Conservation (phyloP, 2,329 filamentous ascomycete species). For the Trichoderma oligosporum region DNA sequence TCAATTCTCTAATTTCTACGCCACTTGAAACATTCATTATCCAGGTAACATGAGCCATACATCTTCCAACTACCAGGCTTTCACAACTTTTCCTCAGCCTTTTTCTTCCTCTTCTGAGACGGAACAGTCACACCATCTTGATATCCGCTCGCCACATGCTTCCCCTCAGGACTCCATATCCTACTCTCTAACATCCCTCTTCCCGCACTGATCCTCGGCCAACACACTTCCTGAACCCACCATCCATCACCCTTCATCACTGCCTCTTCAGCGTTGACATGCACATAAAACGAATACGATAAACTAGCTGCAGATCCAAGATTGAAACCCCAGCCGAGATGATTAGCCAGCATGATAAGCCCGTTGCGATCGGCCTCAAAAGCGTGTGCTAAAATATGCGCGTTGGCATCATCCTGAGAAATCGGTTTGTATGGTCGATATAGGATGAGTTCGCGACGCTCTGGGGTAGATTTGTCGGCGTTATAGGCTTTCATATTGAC, state of each 20-base stretch:
- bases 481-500: slow-evolving; percentile 51
- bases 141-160: slow-evolving; percentile 52
- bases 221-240: slow-evolving; percentile 53
- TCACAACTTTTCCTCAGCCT: slow-evolving; percentile 28
- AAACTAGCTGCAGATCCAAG: slow-evolving; percentile 44
- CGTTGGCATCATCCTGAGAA: slow-evolving; percentile 38
- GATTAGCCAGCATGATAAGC: slow-evolving; percentile 48
- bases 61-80: not conserved
- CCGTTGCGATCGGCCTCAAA: slow-evolving; percentile 54
- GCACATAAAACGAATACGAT: slow-evolving; percentile 51
- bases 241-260: slow-evolving; percentile 47
- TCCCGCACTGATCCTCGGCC: slow-evolving; percentile 46
- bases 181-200: slow-evolving; percentile 47
- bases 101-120: slow-evolving; percentile 23
- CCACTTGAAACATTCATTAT: too few relatives aligned
- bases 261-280: slow-evolving; percentile 46
- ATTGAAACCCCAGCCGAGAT: slow-evolving; percentile 44
- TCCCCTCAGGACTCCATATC: slow-evolving; percentile 52
- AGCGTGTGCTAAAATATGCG: slow-evolving; percentile 47
- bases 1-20: too few relatives aligned
- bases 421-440: slow-evolving; percentile 48
- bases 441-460: slow-evolving; percentile 46
- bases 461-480: slow-evolving; percentile 38
- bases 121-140: slow-evolving; percentile 48
- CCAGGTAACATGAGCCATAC: not conserved